Percentiles rank a stretch among this genome's conserved stretches.
These are phyloP conservation scores for Fusarium nematophilum DNA, from an alignment of 2,329 filamentous ascomycete species.

Conservation along the genomic window DNA sequence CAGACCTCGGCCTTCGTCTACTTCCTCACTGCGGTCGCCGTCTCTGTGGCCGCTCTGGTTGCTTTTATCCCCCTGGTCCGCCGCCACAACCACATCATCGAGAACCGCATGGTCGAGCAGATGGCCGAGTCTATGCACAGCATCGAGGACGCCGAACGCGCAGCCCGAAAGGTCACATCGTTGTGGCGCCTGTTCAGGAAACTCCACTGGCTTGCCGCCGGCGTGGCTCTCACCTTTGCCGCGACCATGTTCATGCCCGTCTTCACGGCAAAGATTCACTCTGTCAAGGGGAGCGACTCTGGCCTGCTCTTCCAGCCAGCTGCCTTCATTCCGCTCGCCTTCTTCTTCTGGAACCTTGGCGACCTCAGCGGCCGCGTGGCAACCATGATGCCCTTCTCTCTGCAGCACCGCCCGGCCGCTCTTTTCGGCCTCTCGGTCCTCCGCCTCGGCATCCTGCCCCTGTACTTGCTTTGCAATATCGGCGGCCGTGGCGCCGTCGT, in stretches of 20 bases:
- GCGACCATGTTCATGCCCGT: slow-evolving; percentile 96
- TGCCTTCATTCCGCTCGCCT: slow-evolving; percentile 88
- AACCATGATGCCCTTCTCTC: slow-evolving; percentile 67
- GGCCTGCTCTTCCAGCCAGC: slow-evolving; percentile 74
- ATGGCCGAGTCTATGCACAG: slow-evolving; percentile 63
- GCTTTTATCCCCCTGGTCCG: slow-evolving; percentile 80
- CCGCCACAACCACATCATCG: slow-evolving; percentile 66
- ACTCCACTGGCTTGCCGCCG: slow-evolving; percentile 80
- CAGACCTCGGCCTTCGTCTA: slow-evolving; percentile 82
- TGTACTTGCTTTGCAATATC: slow-evolving; percentile 93
- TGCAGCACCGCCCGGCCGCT: slow-evolving; percentile 71
- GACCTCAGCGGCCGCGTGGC: slow-evolving; percentile 82
- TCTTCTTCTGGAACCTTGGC: slow-evolving; percentile 93
- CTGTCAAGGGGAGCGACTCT: slow-evolving; percentile 52
- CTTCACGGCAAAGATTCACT: slow-evolving; percentile 77
- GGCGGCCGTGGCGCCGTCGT: slow-evolving; percentile 79
- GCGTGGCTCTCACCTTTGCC: slow-evolving; percentile 83
- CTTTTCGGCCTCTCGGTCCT: slow-evolving; percentile 76
- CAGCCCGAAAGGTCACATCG: slow-evolving; percentile 61
- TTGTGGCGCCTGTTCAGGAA: slow-evolving; percentile 78
- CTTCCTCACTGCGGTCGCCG: slow-evolving; percentile 85
- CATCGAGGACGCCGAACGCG: slow-evolving; percentile 64
- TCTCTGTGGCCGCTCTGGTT: slow-evolving; percentile 76
- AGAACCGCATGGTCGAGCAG: slow-evolving; percentile 59
- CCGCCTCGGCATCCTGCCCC: slow-evolving; percentile 78